Conservation (phyloP, 805 yeast species). For the Scheffersomyces coipomensis region DNA sequence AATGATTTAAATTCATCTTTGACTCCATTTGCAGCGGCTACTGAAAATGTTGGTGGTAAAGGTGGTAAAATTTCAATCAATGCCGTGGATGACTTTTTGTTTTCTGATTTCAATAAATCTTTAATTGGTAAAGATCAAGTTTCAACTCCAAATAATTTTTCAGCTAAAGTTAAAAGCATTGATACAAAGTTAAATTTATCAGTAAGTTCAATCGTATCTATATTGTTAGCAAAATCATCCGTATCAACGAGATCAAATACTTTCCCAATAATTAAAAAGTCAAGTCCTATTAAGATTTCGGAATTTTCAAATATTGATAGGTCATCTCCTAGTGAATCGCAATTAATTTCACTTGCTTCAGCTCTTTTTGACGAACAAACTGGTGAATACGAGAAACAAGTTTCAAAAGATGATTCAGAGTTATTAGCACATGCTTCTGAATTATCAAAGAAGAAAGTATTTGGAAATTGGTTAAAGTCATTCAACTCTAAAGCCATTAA, state of each 20-base stretch:
- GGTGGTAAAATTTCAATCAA: conserved; percentile 23
- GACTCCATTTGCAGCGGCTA: conserved; percentile 22
- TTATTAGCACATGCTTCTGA: conserved; percentile 13
- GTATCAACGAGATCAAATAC: conserved; percentile 20
- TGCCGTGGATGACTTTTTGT: conserved; percentile 48
- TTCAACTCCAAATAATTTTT: conserved; percentile 16
- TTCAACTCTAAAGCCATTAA: conserved; percentile 38
- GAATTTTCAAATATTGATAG: not conserved
- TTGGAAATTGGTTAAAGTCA: conserved; percentile 58
- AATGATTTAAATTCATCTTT: conserved; percentile 44
- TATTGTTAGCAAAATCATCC: conserved; percentile 19
- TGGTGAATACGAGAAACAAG: conserved; percentile 6
- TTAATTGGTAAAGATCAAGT: conserved; percentile 14
- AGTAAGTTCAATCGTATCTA: not conserved
- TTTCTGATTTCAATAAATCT: conserved; percentile 41
- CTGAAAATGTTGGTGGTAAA: conserved; percentile 6
- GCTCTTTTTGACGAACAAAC: conserved; percentile 47
- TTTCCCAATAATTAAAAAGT: conserved; percentile 20
- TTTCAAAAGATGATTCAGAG: conserved; percentile 6
- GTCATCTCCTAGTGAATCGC: not conserved
- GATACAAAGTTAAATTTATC: conserved; percentile 1
- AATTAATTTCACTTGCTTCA: conserved; percentile 35
- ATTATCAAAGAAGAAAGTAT: conserved; percentile 28
- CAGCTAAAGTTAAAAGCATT: conserved; percentile 5
- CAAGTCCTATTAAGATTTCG: not conserved